A percentile compares a stretch with the other conserved stretches of the same genome.
phyloP scores from a whole-genome alignment of 148 eudicot genomes.

The Vaccinium vitisidaea region DNA sequence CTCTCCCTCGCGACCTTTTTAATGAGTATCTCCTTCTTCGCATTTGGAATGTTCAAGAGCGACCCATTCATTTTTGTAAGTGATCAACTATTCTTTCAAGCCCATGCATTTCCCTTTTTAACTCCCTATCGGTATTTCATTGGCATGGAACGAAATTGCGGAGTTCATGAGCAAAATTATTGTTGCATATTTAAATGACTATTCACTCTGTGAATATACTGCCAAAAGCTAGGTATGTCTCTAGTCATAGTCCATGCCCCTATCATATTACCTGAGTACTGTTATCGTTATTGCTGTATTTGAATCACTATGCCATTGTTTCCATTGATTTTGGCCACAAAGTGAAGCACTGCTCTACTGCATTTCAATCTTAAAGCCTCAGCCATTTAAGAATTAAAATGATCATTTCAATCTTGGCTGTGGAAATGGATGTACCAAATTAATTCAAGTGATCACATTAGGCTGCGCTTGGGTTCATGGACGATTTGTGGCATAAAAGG shows the following conservation, averaged over 20 bases:
- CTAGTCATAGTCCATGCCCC: no score
- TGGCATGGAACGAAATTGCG: background rate
- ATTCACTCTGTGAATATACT: no score
- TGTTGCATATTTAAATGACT: background rate
- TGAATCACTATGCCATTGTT: background rate
- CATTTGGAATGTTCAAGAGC: constrained; percentile 33
- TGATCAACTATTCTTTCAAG: background rate
- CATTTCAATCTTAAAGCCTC: background rate
- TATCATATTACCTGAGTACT: no score
- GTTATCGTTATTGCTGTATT: no score
- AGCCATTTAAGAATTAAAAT: no score
- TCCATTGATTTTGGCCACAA: background rate
- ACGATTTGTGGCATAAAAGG: background rate
- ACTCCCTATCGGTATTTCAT: background rate
- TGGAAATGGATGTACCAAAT: background rate
- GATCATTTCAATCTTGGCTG: background rate
- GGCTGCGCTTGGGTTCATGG: background rate
- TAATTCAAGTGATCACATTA: background rate
- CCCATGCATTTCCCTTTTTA: background rate
- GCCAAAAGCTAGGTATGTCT: no score
- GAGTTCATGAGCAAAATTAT: background rate
- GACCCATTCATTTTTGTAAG: constrained; percentile 45
- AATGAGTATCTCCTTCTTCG: constrained; percentile 44
- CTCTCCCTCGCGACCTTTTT: constrained; percentile 50
- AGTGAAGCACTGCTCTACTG: background rate